Percentiles rank a stretch among this genome's conserved stretches.
Evolutionary conservation across 2,329 filamentous ascomycete species (phyloP).

Genomic region (Paraphaeosphaeria sporulosa): DNA sequence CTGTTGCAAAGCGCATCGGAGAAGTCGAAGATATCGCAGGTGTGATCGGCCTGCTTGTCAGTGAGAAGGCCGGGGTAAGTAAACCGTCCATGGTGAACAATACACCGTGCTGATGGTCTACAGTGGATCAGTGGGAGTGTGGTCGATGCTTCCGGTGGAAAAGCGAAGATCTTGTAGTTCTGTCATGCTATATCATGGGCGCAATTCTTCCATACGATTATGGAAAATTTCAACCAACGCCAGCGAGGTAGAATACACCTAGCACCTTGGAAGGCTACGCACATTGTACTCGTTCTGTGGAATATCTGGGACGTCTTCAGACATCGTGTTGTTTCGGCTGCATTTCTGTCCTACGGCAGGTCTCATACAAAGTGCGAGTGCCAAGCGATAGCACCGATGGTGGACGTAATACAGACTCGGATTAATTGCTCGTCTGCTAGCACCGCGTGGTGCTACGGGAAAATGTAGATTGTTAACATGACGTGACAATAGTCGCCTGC

Average conservation of each 20-base stretch:
- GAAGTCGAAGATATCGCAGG: constrained; percentile 66
- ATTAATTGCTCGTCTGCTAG: constrained; percentile 8
- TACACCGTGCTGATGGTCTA: constrained; percentile 10
- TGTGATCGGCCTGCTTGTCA: constrained; percentile 62
- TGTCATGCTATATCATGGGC: neutral
- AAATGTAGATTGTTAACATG: constrained; percentile 11
- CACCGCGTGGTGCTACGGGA: neutral
- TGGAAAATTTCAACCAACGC: too few species aligned
- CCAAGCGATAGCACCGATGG: neutral
- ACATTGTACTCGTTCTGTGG: too few species aligned
- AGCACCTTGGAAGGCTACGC: too few species aligned
- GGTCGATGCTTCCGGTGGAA: constrained; percentile 37
- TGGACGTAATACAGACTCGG: neutral
- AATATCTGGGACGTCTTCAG: too few species aligned
- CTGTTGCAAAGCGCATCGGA: constrained; percentile 26
- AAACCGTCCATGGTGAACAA: neutral
- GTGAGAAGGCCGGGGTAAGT: constrained; percentile 32
- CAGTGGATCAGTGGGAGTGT: constrained; percentile 49
- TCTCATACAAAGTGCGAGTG: neutral
- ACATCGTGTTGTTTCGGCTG: too few species aligned
- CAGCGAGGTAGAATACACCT: too few species aligned
- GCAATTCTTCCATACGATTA: too few species aligned
- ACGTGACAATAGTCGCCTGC: constrained; percentile 1
- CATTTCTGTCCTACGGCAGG: neutral
- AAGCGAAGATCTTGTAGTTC: constrained; percentile 29